A percentile compares a stretch with the other conserved stretches of the same genome.
These are phyloP conservation scores for Starmerella roubikii DNA, from an alignment of 805 yeast species.

Conservation along the genomic window DNA sequence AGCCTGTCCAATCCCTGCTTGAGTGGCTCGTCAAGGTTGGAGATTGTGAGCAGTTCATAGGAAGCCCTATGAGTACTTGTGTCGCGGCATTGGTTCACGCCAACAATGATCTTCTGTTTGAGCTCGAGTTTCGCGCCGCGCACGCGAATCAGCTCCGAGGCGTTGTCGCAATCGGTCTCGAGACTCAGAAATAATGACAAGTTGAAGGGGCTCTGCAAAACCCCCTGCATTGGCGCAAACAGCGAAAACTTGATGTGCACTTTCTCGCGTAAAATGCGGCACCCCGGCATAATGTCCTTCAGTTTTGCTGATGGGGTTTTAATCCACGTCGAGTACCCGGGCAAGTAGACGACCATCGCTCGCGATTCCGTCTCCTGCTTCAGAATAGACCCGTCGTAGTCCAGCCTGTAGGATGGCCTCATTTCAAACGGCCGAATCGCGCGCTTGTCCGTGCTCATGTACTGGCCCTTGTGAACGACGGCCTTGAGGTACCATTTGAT, in stretches of 20 bases:
- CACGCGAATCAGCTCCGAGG: slow-evolving; percentile 8
- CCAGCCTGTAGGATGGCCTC: slow-evolving; percentile 6
- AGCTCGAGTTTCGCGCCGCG: slow-evolving; percentile 3
- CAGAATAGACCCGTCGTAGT: neutral
- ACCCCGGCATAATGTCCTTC: slow-evolving; percentile 11
- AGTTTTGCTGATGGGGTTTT: slow-evolving; percentile 12
- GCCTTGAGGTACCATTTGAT: slow-evolving; percentile 17
- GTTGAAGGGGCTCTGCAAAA: slow-evolving; percentile 11
- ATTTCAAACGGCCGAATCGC: slow-evolving; percentile 7
- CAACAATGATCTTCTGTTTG: slow-evolving; percentile 14
- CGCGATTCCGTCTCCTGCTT: neutral
- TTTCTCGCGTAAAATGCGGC: slow-evolving; percentile 3
- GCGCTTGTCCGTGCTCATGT: slow-evolving; percentile 5
- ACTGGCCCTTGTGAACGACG: slow-evolving; percentile 13
- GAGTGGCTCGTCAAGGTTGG: slow-evolving; percentile 1
- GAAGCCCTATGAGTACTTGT: slow-evolving; percentile 5
- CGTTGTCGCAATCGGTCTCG: neutral
- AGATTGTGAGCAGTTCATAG: neutral
- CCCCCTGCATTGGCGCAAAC: slow-evolving; percentile 10
- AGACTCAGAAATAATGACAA: slow-evolving; percentile 5
- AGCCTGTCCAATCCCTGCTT: slow-evolving; percentile 10
- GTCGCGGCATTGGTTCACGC: slow-evolving; percentile 14
- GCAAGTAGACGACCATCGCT: slow-evolving; percentile 3
- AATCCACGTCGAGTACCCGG: slow-evolving; percentile 11
- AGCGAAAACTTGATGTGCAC: slow-evolving; percentile 4